Evolutionary conservation across 768 basidiomycete genomes (phyloP).

Genomic region (Rhizopogon rudus): DNA sequence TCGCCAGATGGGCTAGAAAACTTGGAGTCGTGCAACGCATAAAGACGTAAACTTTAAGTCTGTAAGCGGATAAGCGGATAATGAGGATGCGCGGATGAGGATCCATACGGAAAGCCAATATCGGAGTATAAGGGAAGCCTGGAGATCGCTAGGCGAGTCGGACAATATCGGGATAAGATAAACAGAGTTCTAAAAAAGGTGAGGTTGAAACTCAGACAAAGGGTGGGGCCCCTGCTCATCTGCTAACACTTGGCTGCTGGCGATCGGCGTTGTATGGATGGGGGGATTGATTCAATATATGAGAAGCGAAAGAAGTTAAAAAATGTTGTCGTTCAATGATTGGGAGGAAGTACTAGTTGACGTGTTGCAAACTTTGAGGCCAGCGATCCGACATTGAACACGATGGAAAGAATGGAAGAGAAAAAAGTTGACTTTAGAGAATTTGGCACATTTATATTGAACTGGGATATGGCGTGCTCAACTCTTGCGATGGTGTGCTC

Average conservation of each 20-base stretch:
- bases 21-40: neutral
- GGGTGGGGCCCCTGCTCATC: too few relatives aligned
- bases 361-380: neutral
- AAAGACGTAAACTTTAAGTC: neutral
- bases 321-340: neutral
- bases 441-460: conserved; percentile 14
- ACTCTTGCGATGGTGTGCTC: conserved; percentile 25
- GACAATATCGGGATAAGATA: neutral
- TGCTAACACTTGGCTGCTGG: neutral
- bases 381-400: neutral
- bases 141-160: neutral
- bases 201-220: too few relatives aligned
- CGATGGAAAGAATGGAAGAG: neutral
- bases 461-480: conserved; percentile 10
- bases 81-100: too few relatives aligned
- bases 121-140: neutral
- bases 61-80: neutral
- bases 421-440: neutral
- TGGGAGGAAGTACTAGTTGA: neutral
- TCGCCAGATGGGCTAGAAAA: conserved; percentile 3
- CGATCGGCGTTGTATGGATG: neutral
- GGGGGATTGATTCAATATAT: neutral
- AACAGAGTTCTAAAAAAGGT: neutral
- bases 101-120: too few relatives aligned
- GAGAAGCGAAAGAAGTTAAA: too few relatives aligned